These are phyloP conservation scores for Yamadazyma ubonensis DNA, from an alignment of 805 yeast genomes.

Conservation along the genomic window DNA sequence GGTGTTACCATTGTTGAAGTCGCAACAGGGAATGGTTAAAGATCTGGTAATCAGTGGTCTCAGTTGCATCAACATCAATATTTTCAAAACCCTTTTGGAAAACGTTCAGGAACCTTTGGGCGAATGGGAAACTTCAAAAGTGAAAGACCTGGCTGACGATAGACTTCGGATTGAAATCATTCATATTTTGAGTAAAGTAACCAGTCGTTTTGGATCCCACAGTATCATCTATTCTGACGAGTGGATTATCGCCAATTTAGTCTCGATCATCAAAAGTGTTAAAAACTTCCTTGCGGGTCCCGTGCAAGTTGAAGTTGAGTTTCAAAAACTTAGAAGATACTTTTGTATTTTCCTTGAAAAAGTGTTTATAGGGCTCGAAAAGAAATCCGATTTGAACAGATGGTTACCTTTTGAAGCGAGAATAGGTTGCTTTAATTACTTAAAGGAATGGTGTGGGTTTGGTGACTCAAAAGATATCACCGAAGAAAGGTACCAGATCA, in stretches of 20 bases:
- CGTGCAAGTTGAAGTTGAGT: slow-evolving; percentile 65
- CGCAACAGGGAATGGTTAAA: slow-evolving; percentile 65
- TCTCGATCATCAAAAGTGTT: slow-evolving; percentile 58
- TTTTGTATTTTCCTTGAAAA: slow-evolving; percentile 81
- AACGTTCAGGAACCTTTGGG: slow-evolving; percentile 61
- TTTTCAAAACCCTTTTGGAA: slow-evolving; percentile 78
- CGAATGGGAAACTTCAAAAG: slow-evolving; percentile 38
- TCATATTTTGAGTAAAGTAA: slow-evolving; percentile 67
- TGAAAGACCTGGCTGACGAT: slow-evolving; percentile 36
- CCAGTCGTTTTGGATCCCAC: slow-evolving; percentile 56
- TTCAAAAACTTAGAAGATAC: slow-evolving; percentile 75
- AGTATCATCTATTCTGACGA: slow-evolving; percentile 58
- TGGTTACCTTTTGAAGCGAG: slow-evolving; percentile 89
- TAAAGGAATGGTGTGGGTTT: slow-evolving; percentile 94
- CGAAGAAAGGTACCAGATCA: slow-evolving; percentile 61
- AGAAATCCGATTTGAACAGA: slow-evolving; percentile 35
- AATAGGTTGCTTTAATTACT: slow-evolving; percentile 72
- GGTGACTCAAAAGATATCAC: slow-evolving; percentile 65
- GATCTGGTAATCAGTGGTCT: slow-evolving; percentile 90
- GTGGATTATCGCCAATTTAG: slow-evolving; percentile 63
- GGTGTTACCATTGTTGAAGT: slow-evolving; percentile 77
- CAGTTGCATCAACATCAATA: slow-evolving; percentile 86
- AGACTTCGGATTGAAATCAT: slow-evolving; percentile 70
- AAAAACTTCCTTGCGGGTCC: slow-evolving; percentile 55
- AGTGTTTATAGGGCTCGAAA: slow-evolving; percentile 57